Evolutionary conservation across 129 eudicot species (phyloP).

Genomic region (Tanacetum coccineum): DNA sequence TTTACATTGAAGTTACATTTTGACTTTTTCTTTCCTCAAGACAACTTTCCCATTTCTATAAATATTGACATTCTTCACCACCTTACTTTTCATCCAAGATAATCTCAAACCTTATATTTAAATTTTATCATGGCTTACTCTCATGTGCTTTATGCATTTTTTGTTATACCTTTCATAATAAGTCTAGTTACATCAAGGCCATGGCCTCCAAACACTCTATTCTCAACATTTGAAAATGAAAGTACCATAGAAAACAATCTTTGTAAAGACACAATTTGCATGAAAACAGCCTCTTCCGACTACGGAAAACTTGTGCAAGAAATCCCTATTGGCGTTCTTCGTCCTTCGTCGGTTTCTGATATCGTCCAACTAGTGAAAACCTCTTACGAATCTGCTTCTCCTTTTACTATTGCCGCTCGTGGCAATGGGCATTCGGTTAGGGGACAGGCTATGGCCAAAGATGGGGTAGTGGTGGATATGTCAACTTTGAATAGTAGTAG

Average conservation of each 20-base stretch:
- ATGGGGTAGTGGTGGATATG: constrained; percentile 40
- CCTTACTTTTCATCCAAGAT: constrained; percentile 5
- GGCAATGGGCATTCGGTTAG: constrained; percentile 38
- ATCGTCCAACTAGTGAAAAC: constrained; percentile 18
- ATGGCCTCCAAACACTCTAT: constrained; percentile 1
- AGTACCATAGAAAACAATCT: constrained; percentile 8
- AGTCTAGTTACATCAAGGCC: constrained; percentile 16
- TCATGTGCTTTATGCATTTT: constrained; percentile 9
- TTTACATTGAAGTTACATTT: constrained; percentile 24
- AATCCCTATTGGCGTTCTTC: constrained; percentile 31
- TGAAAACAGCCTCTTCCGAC: constrained; percentile 32
- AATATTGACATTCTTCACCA: constrained; percentile 13
- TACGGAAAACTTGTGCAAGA: constrained; percentile 29
- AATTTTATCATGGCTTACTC: constrained; percentile 12
- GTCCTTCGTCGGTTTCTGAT: constrained; percentile 26
- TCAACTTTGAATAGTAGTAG: constrained; percentile 16
- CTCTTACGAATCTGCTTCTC: constrained; percentile 20
- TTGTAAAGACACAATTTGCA: constrained; percentile 24
- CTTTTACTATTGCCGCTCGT: constrained; percentile 26
- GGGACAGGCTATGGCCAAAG: constrained; percentile 38
- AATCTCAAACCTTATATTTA: background rate
- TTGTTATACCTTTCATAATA: constrained; percentile 16
- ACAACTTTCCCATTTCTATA: constrained; percentile 18
- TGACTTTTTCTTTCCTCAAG: constrained; percentile 23
- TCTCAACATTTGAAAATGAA: constrained; percentile 8